Percentiles rank a stretch among this genome's conserved stretches.
phyloP scores from a whole-genome alignment of 192 early-diverging fungal species.

The Podila epicladia region DNA sequence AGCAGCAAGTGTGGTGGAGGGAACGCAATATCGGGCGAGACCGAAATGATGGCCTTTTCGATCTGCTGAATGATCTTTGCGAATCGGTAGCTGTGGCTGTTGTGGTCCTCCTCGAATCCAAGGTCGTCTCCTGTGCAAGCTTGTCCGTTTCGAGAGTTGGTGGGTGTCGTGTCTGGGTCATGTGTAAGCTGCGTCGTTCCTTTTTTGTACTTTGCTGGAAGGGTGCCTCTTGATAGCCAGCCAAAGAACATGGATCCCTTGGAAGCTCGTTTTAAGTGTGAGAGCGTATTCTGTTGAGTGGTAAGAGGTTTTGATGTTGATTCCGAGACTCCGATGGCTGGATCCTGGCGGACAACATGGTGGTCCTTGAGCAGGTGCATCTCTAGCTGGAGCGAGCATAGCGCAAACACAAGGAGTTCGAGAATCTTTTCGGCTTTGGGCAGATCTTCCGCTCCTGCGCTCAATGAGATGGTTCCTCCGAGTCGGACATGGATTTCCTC shows the following conservation, averaged over 20 bases:
- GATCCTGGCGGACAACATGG: slow-evolving; percentile 56
- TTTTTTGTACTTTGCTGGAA: slow-evolving; percentile 36
- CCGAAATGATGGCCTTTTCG: slow-evolving; percentile 75
- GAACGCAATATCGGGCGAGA: slow-evolving; percentile 81
- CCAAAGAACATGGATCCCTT: slow-evolving; percentile 45
- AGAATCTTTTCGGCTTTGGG: slow-evolving; percentile 77
- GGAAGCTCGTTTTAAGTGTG: slow-evolving; percentile 37
- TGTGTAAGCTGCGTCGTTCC: slow-evolving; percentile 27
- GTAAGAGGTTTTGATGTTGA: background rate
- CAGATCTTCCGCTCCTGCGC: slow-evolving; percentile 55
- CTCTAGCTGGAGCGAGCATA: slow-evolving; percentile 85
- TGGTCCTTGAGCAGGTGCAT: slow-evolving; percentile 77
- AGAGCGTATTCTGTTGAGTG: slow-evolving; percentile 17
- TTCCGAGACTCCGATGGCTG: background rate
- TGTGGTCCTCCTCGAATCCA: slow-evolving; percentile 23
- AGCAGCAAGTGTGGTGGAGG: slow-evolving; percentile 83
- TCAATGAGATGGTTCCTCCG: slow-evolving; percentile 33
- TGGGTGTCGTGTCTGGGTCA: background rate
- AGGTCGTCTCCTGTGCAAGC: slow-evolving; percentile 3
- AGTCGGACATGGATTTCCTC: slow-evolving; percentile 15
- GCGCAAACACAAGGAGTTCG: slow-evolving; percentile 76
- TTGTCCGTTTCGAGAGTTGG: background rate
- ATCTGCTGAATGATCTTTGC: slow-evolving; percentile 56
- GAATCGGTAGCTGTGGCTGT: slow-evolving; percentile 52
- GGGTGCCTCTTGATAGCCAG: slow-evolving; percentile 39